Conservation (phyloP, 345 rosid genomes). For the Isatis tinctoria region DNA sequence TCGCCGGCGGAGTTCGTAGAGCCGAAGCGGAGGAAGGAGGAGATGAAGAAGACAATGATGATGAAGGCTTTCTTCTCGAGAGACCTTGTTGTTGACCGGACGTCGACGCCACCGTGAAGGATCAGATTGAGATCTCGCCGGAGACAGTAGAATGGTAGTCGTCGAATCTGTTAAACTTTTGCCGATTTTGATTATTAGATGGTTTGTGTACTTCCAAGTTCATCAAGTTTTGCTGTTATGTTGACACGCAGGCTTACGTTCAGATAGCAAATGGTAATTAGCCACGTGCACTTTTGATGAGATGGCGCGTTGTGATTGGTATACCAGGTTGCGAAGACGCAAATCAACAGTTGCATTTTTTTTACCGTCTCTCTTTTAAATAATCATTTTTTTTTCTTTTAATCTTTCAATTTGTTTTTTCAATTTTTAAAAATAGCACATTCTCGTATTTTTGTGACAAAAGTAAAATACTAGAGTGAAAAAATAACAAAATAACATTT, state of each 20-base stretch:
- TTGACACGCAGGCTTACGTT: constrained; percentile 19
- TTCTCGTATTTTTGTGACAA: no score
- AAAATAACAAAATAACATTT: no score
- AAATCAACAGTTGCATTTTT: neutral
- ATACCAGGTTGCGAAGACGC: neutral
- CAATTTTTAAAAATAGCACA: no score
- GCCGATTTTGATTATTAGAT: neutral
- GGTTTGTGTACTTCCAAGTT: neutral
- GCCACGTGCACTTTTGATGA: constrained; percentile 11
- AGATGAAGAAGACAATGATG: constrained; percentile 30
- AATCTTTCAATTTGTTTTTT: no score
- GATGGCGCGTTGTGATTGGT: constrained; percentile 21
- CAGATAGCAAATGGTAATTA: neutral
- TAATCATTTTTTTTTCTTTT: neutral
- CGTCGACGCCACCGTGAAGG: constrained; percentile 86
- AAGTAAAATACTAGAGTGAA: no score
- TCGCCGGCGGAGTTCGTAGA: constrained; percentile 22
- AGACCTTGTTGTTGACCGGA: constrained; percentile 55
- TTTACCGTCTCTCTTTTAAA: neutral
- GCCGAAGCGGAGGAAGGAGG: constrained; percentile 31
- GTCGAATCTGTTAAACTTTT: neutral
- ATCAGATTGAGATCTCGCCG: constrained; percentile 26
- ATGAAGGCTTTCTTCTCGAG: constrained; percentile 46
- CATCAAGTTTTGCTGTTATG: neutral
- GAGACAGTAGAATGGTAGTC: neutral